Evolutionary conservation across 257 asterid species (phyloP).

Genomic region (Solanum sejunctum): DNA sequence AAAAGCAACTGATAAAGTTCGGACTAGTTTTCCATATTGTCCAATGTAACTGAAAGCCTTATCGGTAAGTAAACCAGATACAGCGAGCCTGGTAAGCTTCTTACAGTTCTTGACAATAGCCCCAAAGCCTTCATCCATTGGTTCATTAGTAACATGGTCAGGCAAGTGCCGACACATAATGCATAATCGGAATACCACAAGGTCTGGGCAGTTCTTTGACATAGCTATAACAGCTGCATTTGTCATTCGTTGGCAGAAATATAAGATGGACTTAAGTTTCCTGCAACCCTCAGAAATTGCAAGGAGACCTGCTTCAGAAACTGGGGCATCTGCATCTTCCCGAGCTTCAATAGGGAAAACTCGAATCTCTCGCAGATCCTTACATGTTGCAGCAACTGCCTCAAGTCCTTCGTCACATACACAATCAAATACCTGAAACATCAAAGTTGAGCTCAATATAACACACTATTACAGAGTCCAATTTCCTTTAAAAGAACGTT

Average conservation of each 20-base stretch:
- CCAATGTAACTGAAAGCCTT: slow-evolving; percentile 34
- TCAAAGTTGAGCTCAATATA: not conserved
- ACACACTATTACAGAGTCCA: not conserved
- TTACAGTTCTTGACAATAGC: slow-evolving; percentile 52
- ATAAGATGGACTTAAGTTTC: slow-evolving; percentile 36
- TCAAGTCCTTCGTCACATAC: slow-evolving; percentile 45
- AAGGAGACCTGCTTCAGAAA: slow-evolving; percentile 37
- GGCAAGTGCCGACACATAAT: slow-evolving; percentile 39
- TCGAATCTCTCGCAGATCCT: slow-evolving; percentile 44
- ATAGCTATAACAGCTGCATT: slow-evolving; percentile 42
- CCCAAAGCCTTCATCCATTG: slow-evolving; percentile 54
- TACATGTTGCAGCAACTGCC: slow-evolving; percentile 41
- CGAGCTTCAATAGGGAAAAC: slow-evolving; percentile 33
- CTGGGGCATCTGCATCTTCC: slow-evolving; percentile 39
- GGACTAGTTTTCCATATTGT: slow-evolving; percentile 30
- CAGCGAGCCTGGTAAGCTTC: slow-evolving; percentile 42
- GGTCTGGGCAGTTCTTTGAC: slow-evolving; percentile 40
- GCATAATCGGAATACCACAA: slow-evolving; percentile 43
- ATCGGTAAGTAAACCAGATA: slow-evolving; percentile 40
- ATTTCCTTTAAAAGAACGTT: not conserved
- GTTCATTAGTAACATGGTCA: slow-evolving; percentile 30
- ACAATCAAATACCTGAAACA: slow-evolving; percentile 37
- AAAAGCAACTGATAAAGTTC: slow-evolving; percentile 45
- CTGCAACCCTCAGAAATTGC: slow-evolving; percentile 49
- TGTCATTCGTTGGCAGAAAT: slow-evolving; percentile 44